Evolutionary conservation across 768 basidiomycete species (phyloP).

Genomic region (Agrocybe praecox): DNA sequence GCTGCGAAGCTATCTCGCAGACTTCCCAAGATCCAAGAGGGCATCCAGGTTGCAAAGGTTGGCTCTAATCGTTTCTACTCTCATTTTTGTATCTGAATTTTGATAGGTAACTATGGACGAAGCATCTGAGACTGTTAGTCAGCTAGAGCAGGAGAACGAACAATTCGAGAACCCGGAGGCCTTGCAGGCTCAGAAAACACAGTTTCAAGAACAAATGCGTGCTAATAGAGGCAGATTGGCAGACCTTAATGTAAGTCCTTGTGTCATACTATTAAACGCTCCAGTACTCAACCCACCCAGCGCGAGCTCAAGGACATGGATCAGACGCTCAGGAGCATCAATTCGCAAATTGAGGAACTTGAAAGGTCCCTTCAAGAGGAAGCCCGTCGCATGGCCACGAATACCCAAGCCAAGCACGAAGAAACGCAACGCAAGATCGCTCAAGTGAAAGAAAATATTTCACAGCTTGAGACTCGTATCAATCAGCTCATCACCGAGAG

Average conservation of each 20-base stretch:
- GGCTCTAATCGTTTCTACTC: conserved; percentile 2
- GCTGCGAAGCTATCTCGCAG: conserved; percentile 34
- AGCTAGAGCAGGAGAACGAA: conserved; percentile 29
- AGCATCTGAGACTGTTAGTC: conserved; percentile 31
- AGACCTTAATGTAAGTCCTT: conserved; percentile 44
- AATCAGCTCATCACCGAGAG: conserved; percentile 33
- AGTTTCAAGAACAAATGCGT: conserved; percentile 48
- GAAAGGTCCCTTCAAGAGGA: conserved; percentile 55
- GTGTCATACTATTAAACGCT: background rate
- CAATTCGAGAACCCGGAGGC: conserved; percentile 35
- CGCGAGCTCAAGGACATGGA: conserved; percentile 53
- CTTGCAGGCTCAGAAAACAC: conserved; percentile 38
- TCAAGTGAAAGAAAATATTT: conserved; percentile 40
- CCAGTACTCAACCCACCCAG: no score
- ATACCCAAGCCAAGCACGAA: conserved; percentile 66
- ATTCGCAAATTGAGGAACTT: conserved; percentile 37
- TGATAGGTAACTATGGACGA: conserved; percentile 30
- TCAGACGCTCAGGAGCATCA: conserved; percentile 31
- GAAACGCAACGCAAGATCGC: conserved; percentile 55
- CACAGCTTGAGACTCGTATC: conserved; percentile 36
- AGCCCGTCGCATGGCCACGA: conserved; percentile 50
- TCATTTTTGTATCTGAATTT: background rate
- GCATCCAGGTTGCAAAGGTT: conserved; percentile 36
- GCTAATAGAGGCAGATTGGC: conserved; percentile 45
- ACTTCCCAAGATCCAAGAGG: conserved; percentile 40